Evolutionary conservation across 495 filamentous ascomycete species (phyloP).

Genomic region (Penicillium diatomitis): DNA sequence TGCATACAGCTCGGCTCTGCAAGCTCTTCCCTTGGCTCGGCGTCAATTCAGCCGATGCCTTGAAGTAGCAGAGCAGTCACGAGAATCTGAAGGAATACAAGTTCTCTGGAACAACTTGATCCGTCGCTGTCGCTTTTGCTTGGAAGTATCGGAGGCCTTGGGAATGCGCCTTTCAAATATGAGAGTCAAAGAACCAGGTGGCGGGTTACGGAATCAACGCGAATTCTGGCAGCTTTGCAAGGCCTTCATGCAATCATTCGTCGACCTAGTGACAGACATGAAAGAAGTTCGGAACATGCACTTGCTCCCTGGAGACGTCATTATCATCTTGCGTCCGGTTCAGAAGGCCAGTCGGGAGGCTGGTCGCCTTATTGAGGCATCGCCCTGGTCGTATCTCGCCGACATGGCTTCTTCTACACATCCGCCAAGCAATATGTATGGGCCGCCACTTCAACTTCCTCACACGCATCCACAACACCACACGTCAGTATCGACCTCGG

Average conservation of each 20-base stretch:
- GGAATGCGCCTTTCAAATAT: slow-evolving; percentile 63
- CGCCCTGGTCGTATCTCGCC: slow-evolving; percentile 59
- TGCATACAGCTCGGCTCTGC: slow-evolving; percentile 57
- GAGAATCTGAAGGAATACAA: slow-evolving; percentile 42
- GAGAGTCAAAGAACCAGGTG: slow-evolving; percentile 72
- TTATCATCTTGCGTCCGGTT: slow-evolving; percentile 62
- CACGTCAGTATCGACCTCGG: slow-evolving; percentile 23
- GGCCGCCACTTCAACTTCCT: slow-evolving; percentile 28
- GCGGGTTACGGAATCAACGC: slow-evolving; percentile 57
- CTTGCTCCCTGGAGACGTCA: slow-evolving; percentile 58
- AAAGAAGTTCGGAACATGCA: slow-evolving; percentile 55
- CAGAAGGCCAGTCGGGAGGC: slow-evolving; percentile 70
- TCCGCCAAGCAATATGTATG: slow-evolving; percentile 26
- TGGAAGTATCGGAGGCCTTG: slow-evolving; percentile 58
- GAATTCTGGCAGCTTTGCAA: slow-evolving; percentile 80
- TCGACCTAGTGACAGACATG: slow-evolving; percentile 61
- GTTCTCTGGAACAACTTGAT: slow-evolving; percentile 63
- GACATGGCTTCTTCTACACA: slow-evolving; percentile 26
- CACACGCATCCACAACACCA: slow-evolving; percentile 28
- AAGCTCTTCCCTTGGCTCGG: slow-evolving; percentile 54
- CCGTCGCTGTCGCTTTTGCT: slow-evolving; percentile 51
- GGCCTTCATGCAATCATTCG: slow-evolving; percentile 66
- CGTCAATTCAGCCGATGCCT: slow-evolving; percentile 48
- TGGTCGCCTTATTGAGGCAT: slow-evolving; percentile 60
- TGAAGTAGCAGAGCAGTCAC: slow-evolving; percentile 36